Conservation (phyloP, 2,329 filamentous ascomycete genomes). For the Aureobasidium vineae region DNA sequence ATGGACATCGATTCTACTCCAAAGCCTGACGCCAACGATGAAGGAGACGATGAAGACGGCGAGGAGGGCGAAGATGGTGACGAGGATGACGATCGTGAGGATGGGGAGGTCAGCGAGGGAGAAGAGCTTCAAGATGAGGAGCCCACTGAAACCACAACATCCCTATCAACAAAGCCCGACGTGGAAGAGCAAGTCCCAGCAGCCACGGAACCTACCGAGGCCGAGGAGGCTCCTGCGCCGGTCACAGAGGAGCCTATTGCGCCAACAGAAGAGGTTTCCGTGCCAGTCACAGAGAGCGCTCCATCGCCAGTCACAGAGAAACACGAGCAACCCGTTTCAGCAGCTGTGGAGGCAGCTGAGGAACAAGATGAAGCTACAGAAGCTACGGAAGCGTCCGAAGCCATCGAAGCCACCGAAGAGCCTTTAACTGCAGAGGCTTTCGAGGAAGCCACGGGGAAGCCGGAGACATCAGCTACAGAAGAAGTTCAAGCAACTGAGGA, state of each 20-base stretch:
- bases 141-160: background rate
- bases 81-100: slow-evolving; percentile 46
- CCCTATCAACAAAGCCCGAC: background rate
- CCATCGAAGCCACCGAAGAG: background rate
- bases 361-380: background rate
- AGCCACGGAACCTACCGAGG: background rate
- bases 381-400: background rate
- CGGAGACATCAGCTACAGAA: background rate
- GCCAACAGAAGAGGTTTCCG: background rate
- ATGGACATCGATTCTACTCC: slow-evolving; percentile 36
- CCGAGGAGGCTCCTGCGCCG: background rate
- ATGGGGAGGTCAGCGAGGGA: slow-evolving; percentile 30
- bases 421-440: background rate
- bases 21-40: slow-evolving; percentile 45
- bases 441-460: background rate
- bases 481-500: background rate
- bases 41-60: slow-evolving; percentile 50
- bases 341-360: background rate
- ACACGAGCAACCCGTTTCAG: background rate
- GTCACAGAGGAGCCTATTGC: background rate
- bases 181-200: background rate
- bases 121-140: slow-evolving; percentile 15
- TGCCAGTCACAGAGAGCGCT: background rate
- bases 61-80: slow-evolving; percentile 50
- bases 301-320: background rate